Evolutionary conservation across 768 basidiomycete genomes (phyloP).

Genomic region (Calvatia gigantea): DNA sequence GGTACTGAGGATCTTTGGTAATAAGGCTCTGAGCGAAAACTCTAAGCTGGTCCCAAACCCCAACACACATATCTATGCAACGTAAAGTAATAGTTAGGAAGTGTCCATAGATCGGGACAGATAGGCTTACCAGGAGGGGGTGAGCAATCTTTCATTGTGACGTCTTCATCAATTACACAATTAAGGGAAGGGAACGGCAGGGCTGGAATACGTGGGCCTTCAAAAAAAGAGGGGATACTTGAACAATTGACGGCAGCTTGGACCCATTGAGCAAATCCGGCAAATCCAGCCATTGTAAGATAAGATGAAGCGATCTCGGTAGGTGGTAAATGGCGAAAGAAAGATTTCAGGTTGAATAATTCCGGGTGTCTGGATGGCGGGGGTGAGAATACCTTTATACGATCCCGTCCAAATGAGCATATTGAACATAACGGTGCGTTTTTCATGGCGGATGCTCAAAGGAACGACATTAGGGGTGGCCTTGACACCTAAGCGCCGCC

Average conservation of each 20-base stretch:
- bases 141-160: background rate
- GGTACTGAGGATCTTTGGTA: background rate
- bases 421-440: too few relatives aligned
- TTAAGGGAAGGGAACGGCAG: background rate
- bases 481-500: too few relatives aligned
- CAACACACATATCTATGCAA: background rate
- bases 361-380: background rate
- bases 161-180: background rate
- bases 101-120: background rate
- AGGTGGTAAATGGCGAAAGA: background rate
- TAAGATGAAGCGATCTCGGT: background rate
- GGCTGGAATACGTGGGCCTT: background rate
- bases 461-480: too few relatives aligned
- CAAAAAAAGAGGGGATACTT: background rate
- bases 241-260: background rate
- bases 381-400: background rate
- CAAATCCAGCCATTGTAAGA: background rate
- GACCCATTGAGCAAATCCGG: background rate
- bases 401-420: too few relatives aligned
- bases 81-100: background rate
- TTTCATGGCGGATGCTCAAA: too few relatives aligned
- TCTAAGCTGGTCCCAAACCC: background rate
- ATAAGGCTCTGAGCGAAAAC: background rate
- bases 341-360: background rate
- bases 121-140: background rate